Base-by-base conservation (phyloP, 805 yeast species). In the Cephaloascus albidus region DNA sequence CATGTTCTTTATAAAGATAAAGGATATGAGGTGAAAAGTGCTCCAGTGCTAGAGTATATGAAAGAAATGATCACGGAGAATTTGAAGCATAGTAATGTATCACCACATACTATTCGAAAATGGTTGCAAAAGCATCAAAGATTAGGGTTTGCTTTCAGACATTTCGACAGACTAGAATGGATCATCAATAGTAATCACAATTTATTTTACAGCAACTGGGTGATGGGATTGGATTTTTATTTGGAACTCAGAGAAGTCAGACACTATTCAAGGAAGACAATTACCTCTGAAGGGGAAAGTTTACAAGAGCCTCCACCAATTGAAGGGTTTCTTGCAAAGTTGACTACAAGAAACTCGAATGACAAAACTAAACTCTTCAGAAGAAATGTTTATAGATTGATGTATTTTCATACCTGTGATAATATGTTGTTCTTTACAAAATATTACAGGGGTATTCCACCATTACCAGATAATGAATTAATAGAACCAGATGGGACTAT, bases 131-230 rank as follows among this genome's bases (percentile, higher is more conserved):
- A 36, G 46, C 17, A 38, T 14, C 48, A 43, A 27, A 56, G 53
- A 44, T 65, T 53, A 52, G 84, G 83, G 41, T 68, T 71, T 52
- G 80, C 72, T 47, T 79, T 81, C 68, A 76, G 77, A 43, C 63
- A 74, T 39, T 85, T 81, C 53, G 96, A 88, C 55, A 61, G 89
- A 35, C 52, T 88, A 5, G 93, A 86, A 47, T 81, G 87, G 86
- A 50, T 74, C 8, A 58, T 70, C 39, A 77, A 73, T 15, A 63
- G 66, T 18, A 59, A 58, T 30, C 65, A 68, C 34, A 52, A 62
- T 17, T 51, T 71, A 4, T 41, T 78, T 15, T 63, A 63, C 20
- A 65, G 71, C 8, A 57, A 64, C 3, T 65, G 72, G 63, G 65
- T 63, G 4, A 63, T 68, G 53, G 54, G 50, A 43, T 56, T 53